phyloP scores from a whole-genome alignment of 768 basidiomycete species.

The Heimioporus sp. region DNA sequence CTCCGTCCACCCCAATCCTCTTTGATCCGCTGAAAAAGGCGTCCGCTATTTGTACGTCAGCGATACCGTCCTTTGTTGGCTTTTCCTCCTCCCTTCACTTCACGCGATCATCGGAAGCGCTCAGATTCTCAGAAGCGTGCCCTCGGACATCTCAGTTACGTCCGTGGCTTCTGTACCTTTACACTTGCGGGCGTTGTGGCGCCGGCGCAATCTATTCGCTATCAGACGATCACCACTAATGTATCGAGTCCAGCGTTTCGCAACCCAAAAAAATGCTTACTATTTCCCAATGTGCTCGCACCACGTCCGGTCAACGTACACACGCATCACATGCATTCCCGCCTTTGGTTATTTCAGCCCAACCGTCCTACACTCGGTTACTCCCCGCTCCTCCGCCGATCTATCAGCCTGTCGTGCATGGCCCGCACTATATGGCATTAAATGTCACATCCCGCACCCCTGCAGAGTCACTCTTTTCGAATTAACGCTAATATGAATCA shows the following conservation, averaged over 20 bases:
- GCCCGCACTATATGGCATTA: constrained; percentile 20
- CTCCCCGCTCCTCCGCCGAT: constrained; percentile 22
- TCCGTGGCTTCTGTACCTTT: constrained; percentile 31
- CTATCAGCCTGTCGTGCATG: constrained; percentile 15
- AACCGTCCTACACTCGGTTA: constrained; percentile 14
- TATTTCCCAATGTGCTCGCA: constrained; percentile 15
- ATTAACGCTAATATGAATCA: constrained; percentile 15
- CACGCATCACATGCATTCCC: constrained; percentile 15
- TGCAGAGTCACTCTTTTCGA: constrained; percentile 2
- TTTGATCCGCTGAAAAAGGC: constrained; percentile 20
- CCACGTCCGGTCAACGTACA: constrained; percentile 15
- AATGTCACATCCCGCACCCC: constrained; percentile 9
- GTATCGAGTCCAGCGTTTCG: constrained; percentile 9
- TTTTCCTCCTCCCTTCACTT: constrained; percentile 13
- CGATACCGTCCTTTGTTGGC: constrained; percentile 6
- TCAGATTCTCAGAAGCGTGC: constrained; percentile 29
- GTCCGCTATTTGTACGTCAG: constrained; percentile 14
- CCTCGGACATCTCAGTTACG: constrained; percentile 35
- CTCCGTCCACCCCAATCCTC: constrained; percentile 11
- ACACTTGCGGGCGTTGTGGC: constrained; percentile 30
- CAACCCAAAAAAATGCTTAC: constrained; percentile 9
- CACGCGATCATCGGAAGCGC: constrained; percentile 24
- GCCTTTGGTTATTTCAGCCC: constrained; percentile 20
- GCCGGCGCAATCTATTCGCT: constrained; percentile 15
- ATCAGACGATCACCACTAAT: constrained; percentile 23